Evolutionary conservation across 2,329 filamentous ascomycete species (phyloP), one percentile per base, ranked within the genome.

Genomic region (Cladosporium sp.): DNA sequence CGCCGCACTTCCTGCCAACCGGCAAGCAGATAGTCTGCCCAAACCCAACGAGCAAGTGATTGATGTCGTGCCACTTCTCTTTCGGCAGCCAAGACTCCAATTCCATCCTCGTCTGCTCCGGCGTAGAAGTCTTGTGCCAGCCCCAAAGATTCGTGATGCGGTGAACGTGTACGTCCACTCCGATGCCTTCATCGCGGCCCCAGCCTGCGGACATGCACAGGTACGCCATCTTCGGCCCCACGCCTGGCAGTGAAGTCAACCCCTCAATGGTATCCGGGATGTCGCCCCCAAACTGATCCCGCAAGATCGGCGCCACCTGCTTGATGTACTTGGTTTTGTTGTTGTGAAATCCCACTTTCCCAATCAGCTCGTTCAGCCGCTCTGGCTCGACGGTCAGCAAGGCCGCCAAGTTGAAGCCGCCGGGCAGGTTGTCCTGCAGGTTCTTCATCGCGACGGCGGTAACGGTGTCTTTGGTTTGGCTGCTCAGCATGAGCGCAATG

Each of bases 201-300:
- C 85, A 78, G 64, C 85, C 88, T 0, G 86, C 86, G 43, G 84
- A 86, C 74, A 95, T 81, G 67, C 87, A 92, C 18, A 96, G 79
- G 68, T 93, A 91, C 10, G 86, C 90, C 91, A 96, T 96, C 72
- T 96, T 96, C 31, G 91, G 91, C 0, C 91, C 91, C 1, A 96
- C 91, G 4, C 91, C 91, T 0, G 90, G 90, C 0, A 95, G 78
- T 1, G 82, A 81, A 48, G 84, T 84, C 16, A 96, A 77, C 0
- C 86, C 89, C 57, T 84, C 78, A 48, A 92, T 82, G 0, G 85
- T 87, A 56, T 85, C 77, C 1, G 91, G 91, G 52, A 96, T 93
- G 64, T 96, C 91, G 48, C 82, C 82, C 54, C 74, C 67, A 70
- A 81, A 88, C 49, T 82, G 69, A 63, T 92, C 85, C 43, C 82